Percentiles rank a stretch among this genome's conserved stretches.
phyloP scores from a whole-genome alignment of 257 asterid species.

The Paulownia fortunei region DNA sequence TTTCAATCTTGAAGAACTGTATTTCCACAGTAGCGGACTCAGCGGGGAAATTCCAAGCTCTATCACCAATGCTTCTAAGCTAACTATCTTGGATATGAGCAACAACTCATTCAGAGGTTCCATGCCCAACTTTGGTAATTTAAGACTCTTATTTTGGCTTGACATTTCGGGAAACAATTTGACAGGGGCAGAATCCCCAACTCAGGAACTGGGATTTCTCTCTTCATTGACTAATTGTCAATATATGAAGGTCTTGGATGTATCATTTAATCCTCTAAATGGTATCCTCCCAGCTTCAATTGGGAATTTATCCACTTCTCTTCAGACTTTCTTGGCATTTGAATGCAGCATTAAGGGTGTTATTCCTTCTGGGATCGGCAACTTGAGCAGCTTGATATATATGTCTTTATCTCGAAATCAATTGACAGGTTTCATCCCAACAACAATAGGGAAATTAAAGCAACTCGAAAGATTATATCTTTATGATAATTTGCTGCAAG shows the following conservation, averaged over 20 bases:
- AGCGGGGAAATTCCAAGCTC: conserved; percentile 25
- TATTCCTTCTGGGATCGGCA: conserved; percentile 36
- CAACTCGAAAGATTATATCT: not conserved
- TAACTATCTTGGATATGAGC: conserved; percentile 18
- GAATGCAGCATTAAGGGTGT: conserved; percentile 17
- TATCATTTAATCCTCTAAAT: conserved; percentile 23
- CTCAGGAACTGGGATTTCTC: conserved; percentile 2
- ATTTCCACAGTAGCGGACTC: conserved; percentile 29
- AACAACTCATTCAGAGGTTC: conserved; percentile 41
- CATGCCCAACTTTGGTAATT: conserved; percentile 42
- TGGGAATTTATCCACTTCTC: conserved; percentile 29
- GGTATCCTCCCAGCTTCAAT: conserved; percentile 34
- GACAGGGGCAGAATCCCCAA: too few species aligned
- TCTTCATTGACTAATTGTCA: conserved; percentile 35
- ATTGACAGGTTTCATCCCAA: conserved; percentile 12
- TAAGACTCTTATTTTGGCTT: conserved; percentile 28
- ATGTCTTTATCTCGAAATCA: not conserved
- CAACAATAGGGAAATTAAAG: not conserved
- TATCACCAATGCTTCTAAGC: conserved; percentile 43
- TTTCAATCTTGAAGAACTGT: conserved; percentile 31
- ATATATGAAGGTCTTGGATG: conserved; percentile 14
- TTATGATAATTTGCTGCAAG: conserved; percentile 22
- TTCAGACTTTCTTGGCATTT: not conserved
- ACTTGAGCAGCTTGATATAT: conserved; percentile 16
- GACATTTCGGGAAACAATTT: conserved; percentile 39